Conservation (phyloP, 306 rosid genomes). For the Sechiopsis laciniata region DNA sequence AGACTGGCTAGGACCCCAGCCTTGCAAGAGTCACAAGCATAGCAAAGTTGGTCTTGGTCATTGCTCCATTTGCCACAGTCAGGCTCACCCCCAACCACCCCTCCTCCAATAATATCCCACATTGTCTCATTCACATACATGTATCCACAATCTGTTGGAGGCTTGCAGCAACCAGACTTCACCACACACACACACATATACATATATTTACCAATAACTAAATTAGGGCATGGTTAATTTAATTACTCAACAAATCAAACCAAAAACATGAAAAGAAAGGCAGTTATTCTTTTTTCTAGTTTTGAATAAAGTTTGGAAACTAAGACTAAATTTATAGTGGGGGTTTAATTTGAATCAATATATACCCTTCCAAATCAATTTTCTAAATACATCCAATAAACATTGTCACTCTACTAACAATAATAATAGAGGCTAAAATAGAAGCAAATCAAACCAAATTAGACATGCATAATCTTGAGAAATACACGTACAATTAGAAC, state of each 20-base stretch:
- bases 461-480: not conserved
- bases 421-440: too few relatives aligned
- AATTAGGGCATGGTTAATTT: not conserved
- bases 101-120: constrained; percentile 43
- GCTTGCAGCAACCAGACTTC: constrained; percentile 98
- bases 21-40: constrained; percentile 69
- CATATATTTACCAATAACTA: not conserved
- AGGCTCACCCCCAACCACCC: constrained; percentile 22
- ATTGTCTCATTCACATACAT: constrained; percentile 52
- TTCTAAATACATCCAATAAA: too few relatives aligned
- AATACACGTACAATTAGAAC: not conserved
- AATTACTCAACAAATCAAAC: not conserved
- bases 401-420: too few relatives aligned
- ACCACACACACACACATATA: not conserved
- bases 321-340: too few relatives aligned
- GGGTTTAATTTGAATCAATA: too few relatives aligned
- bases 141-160: constrained; percentile 70
- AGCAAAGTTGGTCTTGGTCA: constrained; percentile 63
- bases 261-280: too few relatives aligned
- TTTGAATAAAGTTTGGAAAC: too few relatives aligned
- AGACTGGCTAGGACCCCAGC: constrained; percentile 87
- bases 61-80: constrained; percentile 78
- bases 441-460: too few relatives aligned
- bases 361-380: too few relatives aligned
- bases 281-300: not conserved